Evolutionary conservation across 345 rosid genomes (phyloP).

Genomic region (Euclidium syriacum): DNA sequence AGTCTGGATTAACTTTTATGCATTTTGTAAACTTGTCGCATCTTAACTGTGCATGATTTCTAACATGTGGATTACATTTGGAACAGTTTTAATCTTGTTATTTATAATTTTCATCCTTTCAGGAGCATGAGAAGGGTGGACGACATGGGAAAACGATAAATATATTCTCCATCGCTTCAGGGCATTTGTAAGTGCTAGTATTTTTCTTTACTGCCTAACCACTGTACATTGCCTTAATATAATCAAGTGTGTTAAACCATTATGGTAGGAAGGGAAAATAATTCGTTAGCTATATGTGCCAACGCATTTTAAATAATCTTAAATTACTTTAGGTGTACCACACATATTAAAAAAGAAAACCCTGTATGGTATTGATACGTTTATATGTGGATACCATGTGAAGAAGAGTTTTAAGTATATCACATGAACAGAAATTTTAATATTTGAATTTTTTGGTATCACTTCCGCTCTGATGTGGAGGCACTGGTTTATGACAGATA

Average conservation of each 20-base stretch:
- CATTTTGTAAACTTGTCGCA: not conserved
- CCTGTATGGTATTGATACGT: not conserved
- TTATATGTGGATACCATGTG: not conserved
- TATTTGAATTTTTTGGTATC: not conserved
- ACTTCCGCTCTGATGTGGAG: slow-evolving; percentile 8
- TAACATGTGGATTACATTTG: slow-evolving; percentile 10
- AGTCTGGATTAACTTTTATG: not conserved
- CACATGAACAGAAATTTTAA: not conserved
- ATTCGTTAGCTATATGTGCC: not conserved
- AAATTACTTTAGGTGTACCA: not conserved
- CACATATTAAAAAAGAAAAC: not conserved
- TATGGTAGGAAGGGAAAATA: not conserved
- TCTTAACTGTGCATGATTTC: not conserved
- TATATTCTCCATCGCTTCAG: slow-evolving; percentile 94
- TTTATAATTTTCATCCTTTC: slow-evolving; percentile 18
- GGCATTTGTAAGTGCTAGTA: slow-evolving; percentile 76
- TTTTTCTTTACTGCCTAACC: slow-evolving; percentile 7
- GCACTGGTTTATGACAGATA: slow-evolving; percentile 52
- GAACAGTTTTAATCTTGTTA: not conserved
- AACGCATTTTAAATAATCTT: not conserved
- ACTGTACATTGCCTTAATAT: slow-evolving; percentile 15
- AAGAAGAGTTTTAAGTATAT: slow-evolving; percentile 1
- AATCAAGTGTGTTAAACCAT: slow-evolving; percentile 4
- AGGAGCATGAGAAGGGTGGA: slow-evolving; percentile 65
- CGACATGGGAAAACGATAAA: slow-evolving; percentile 79